phyloP scores from a whole-genome alignment of 495 filamentous ascomycete genomes.

The Neurospora discreta region DNA sequence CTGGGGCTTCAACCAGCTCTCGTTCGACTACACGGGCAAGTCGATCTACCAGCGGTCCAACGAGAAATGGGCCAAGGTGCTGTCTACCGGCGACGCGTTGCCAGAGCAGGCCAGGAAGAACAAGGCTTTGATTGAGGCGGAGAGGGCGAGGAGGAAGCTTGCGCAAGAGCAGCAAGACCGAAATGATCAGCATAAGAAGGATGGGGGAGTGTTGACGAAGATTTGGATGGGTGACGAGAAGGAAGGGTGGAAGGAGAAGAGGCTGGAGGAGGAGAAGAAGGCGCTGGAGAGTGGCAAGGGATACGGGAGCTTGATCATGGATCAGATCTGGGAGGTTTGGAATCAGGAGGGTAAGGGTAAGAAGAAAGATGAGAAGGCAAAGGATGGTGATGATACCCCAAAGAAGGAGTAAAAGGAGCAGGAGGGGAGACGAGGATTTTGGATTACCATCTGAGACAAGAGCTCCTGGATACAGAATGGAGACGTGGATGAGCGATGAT shows the following conservation, averaged over 20 bases:
- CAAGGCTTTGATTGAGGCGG: conserved; percentile 32
- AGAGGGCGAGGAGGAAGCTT: conserved; percentile 27
- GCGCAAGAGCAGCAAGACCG: conserved; percentile 7
- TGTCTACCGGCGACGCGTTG: conserved; percentile 1
- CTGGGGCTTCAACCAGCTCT: conserved; percentile 53
- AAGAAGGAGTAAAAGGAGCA: conserved; percentile 9
- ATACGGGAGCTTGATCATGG: conserved; percentile 70
- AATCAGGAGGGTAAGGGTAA: conserved; percentile 27
- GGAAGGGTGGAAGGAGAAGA: conserved; percentile 62
- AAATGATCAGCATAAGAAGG: conserved; percentile 22
- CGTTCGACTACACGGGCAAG: conserved; percentile 47
- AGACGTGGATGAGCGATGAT: not conserved
- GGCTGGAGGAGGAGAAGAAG: conserved; percentile 59
- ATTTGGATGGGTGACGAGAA: conserved; percentile 56
- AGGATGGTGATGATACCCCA: not conserved
- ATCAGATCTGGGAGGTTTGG: conserved; percentile 79
- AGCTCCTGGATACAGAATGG: not conserved
- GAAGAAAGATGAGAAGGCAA: conserved; percentile 14
- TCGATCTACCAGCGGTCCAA: conserved; percentile 25
- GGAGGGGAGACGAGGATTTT: not conserved
- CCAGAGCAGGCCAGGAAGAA: conserved; percentile 46
- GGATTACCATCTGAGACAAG: not conserved
- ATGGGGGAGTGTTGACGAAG: conserved; percentile 31
- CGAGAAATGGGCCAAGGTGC: conserved; percentile 12
- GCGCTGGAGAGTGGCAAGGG: conserved; percentile 67